Percentiles rank a stretch among this genome's conserved stretches.
Conservation (phyloP, 768 basidiomycete genomes). For the Pulveroboletus sp. region DNA sequence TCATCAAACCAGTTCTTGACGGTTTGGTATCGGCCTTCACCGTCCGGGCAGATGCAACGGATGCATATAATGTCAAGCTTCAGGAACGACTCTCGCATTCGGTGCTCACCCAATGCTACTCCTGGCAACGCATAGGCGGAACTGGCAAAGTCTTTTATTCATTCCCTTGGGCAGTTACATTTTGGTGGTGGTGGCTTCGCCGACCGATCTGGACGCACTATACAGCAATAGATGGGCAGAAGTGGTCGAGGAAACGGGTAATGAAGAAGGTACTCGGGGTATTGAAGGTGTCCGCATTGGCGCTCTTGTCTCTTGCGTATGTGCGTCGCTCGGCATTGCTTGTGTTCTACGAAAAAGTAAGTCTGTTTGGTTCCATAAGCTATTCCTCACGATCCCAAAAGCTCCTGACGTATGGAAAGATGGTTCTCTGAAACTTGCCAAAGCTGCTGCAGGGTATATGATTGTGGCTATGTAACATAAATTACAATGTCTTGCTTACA, state of each 20-base stretch:
- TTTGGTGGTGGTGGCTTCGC: slow-evolving; percentile 37
- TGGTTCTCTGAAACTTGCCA: neutral
- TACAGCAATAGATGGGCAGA: slow-evolving; percentile 35
- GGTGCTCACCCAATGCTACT: slow-evolving; percentile 31
- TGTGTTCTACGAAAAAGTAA: neutral
- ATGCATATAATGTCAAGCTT: slow-evolving; percentile 25
- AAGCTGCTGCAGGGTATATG: slow-evolving; percentile 1
- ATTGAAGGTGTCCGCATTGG: slow-evolving; percentile 3
- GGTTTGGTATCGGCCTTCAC: slow-evolving; percentile 22
- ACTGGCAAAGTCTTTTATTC: slow-evolving; percentile 37
- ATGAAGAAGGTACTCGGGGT: neutral
- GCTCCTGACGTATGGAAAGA: neutral
- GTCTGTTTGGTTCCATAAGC: neutral
- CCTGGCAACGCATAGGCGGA: slow-evolving; percentile 40
- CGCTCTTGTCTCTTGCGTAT: slow-evolving; percentile 7
- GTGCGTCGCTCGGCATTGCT: slow-evolving; percentile 5
- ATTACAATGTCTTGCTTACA: slow-evolving; percentile 13
- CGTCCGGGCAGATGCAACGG: slow-evolving; percentile 21
- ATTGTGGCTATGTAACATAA: slow-evolving; percentile 18
- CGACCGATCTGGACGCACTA: slow-evolving; percentile 36
- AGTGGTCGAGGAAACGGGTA: slow-evolving; percentile 26
- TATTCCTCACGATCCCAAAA: neutral
- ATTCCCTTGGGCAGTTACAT: slow-evolving; percentile 37
- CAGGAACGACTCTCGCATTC: slow-evolving; percentile 17
- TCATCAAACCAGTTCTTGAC: slow-evolving; percentile 28